These are phyloP conservation scores for rapeseed (Brassica napus) DNA, from an alignment of 345 rosid genomes.

Conservation along the genomic window Da-Ae NC_063438.1:2676501-2677000, in stretches of 20 bases:
- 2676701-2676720: slow-evolving; percentile 63
- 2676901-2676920: slow-evolving; percentile 38
- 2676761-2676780: slow-evolving; percentile 65
- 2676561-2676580: slow-evolving; percentile 64
- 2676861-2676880: slow-evolving; percentile 77
- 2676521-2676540: slow-evolving; percentile 70
- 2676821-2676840: slow-evolving; percentile 54
- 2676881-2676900: slow-evolving; percentile 66
- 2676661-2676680: too few species aligned
- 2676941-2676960: background rate
- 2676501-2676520: slow-evolving; percentile 79
- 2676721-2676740: slow-evolving; percentile 52
- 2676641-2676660: slow-evolving; percentile 1
- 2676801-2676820: slow-evolving; percentile 63
- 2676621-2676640: background rate
- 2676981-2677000: slow-evolving; percentile 71
- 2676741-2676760: slow-evolving; percentile 62
- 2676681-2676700: slow-evolving; percentile 57
- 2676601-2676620: slow-evolving; percentile 64
- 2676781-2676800: slow-evolving; percentile 59
- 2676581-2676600: slow-evolving; percentile 81
- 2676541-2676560: slow-evolving; percentile 54
- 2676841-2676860: slow-evolving; percentile 59
- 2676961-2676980: slow-evolving; percentile 66
- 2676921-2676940: slow-evolving; percentile 5